Percentiles rank a stretch among this genome's conserved stretches.
phyloP scores from a whole-genome alignment of 1,284 basidiomycete genomes.

The Papiliotrema laurentii region DNA sequence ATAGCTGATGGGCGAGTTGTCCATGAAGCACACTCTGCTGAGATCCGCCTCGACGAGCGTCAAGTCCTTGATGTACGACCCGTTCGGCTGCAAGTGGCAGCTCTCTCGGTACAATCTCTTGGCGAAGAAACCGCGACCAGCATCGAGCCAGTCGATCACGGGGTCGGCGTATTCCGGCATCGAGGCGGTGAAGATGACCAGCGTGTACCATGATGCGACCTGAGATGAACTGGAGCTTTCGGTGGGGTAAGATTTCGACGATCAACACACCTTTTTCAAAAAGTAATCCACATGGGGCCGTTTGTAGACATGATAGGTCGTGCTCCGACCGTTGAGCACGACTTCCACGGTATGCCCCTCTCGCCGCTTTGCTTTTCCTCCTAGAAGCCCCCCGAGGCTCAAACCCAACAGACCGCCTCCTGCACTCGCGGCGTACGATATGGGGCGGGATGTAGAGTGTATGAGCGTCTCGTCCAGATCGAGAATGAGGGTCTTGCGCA shows the following conservation, averaged over 20 bases:
- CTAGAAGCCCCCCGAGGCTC: slow-evolving; percentile 52
- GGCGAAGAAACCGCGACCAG: slow-evolving; percentile 81
- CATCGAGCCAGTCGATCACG: slow-evolving; percentile 99
- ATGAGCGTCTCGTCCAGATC: slow-evolving; percentile 98
- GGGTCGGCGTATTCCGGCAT: slow-evolving; percentile 99
- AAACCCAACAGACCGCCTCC: slow-evolving; percentile 60
- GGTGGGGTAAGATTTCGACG: neutral
- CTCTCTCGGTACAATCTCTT: slow-evolving; percentile 90
- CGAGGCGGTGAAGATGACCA: slow-evolving; percentile 97
- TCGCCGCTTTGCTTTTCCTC: slow-evolving; percentile 56
- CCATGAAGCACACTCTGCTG: slow-evolving; percentile 84
- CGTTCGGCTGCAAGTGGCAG: slow-evolving; percentile 84
- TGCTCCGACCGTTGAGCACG: slow-evolving; percentile 78
- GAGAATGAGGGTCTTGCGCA: slow-evolving; percentile 86
- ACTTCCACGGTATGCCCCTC: slow-evolving; percentile 94
- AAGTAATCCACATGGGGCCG: slow-evolving; percentile 95
- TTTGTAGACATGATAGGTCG: slow-evolving; percentile 97
- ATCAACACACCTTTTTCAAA: slow-evolving; percentile 70
- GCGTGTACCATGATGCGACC: slow-evolving; percentile 98
- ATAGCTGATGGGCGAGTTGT: slow-evolving; percentile 95
- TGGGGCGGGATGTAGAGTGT: slow-evolving; percentile 85
- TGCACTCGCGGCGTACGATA: slow-evolving; percentile 48
- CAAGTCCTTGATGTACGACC: slow-evolving; percentile 92
- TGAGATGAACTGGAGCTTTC: slow-evolving; percentile 37
- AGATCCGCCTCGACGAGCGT: slow-evolving; percentile 83